Evolutionary conservation across 306 rosid genomes (phyloP).

Genomic region (Prosopis cineraria): DNA sequence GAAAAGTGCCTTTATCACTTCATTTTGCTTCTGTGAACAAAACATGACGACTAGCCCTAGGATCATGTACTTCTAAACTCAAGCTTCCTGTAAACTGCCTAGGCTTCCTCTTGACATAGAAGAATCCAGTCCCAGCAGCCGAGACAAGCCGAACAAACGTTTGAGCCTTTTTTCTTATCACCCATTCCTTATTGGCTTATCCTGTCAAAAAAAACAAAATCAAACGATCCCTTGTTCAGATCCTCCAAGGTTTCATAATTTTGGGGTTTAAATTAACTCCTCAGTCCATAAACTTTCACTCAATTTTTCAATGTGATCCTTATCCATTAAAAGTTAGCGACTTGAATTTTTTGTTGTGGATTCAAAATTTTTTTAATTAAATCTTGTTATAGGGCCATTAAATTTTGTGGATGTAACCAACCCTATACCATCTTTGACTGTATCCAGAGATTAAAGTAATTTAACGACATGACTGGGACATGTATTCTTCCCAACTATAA

Average conservation of each 20-base stretch:
- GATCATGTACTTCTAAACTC: conserved; percentile 86
- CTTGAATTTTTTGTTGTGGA: too few relatives aligned
- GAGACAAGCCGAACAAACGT: conserved; percentile 81
- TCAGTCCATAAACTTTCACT: not conserved
- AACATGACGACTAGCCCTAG: conserved; percentile 88
- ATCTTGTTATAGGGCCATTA: not conserved
- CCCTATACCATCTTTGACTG: not conserved
- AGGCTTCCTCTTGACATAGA: conserved; percentile 93
- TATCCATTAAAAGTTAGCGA: not conserved
- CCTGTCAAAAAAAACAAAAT: conserved; percentile 15
- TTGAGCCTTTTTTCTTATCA: conserved; percentile 84
- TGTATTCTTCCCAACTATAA: not conserved
- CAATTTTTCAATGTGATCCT: not conserved
- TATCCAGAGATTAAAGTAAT: not conserved
- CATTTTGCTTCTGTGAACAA: conserved; percentile 92
- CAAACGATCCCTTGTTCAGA: not conserved
- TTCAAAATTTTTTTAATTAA: too few relatives aligned
- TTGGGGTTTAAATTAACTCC: not conserved
- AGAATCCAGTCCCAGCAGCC: conserved; percentile 95
- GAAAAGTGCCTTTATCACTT: conserved; percentile 50
- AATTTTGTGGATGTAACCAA: not conserved
- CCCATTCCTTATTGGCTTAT: conserved; percentile 60
- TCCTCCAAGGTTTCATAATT: not conserved
- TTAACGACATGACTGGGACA: not conserved
- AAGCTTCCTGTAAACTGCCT: conserved; percentile 76